phyloP scores from a whole-genome alignment of 2,329 filamentous ascomycete species.

The Rhynchosporium agropyri region DNA sequence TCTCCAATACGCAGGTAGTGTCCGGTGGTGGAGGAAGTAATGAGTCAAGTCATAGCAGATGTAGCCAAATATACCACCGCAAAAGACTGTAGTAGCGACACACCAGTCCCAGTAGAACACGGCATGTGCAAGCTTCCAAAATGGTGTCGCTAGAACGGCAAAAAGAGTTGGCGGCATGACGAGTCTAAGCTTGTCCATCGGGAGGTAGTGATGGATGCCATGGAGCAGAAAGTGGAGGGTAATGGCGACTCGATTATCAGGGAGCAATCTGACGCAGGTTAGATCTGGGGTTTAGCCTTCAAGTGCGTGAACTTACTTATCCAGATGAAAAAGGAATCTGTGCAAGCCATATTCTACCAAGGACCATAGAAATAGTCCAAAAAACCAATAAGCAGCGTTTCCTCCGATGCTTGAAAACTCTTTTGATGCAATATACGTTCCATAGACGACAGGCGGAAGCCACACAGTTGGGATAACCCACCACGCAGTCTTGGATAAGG shows the following conservation, averaged over 20 bases:
- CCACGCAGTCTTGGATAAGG: conserved; percentile 94
- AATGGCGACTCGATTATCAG: conserved; percentile 85
- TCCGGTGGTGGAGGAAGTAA: conserved; percentile 97
- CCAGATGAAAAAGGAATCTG: conserved; percentile 90
- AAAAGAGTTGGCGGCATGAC: conserved; percentile 97
- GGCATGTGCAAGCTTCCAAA: conserved; percentile 86
- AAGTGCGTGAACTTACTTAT: conserved; percentile 64
- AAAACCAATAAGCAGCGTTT: conserved; percentile 63
- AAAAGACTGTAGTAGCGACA: conserved; percentile 76
- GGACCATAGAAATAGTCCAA: conserved; percentile 82
- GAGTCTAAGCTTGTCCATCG: conserved; percentile 97
- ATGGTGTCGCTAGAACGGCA: conserved; percentile 77
- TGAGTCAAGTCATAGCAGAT: conserved; percentile 96
- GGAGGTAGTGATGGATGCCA: conserved; percentile 95
- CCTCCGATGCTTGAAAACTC: conserved; percentile 56
- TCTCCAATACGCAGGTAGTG: conserved; percentile 87
- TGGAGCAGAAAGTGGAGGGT: conserved; percentile 92
- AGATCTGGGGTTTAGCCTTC: conserved; percentile 29
- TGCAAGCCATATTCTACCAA: conserved; percentile 88
- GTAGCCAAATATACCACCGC: conserved; percentile 92
- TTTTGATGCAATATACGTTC: conserved; percentile 64
- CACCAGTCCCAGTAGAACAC: conserved; percentile 87
- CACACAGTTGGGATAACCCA: conserved; percentile 84
- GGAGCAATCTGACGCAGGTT: conserved; percentile 67
- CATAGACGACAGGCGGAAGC: conserved; percentile 79